These are phyloP conservation scores for Talaromyces proteolyticus DNA, from an alignment of 495 filamentous ascomycete genomes.

Conservation along the genomic window DNA sequence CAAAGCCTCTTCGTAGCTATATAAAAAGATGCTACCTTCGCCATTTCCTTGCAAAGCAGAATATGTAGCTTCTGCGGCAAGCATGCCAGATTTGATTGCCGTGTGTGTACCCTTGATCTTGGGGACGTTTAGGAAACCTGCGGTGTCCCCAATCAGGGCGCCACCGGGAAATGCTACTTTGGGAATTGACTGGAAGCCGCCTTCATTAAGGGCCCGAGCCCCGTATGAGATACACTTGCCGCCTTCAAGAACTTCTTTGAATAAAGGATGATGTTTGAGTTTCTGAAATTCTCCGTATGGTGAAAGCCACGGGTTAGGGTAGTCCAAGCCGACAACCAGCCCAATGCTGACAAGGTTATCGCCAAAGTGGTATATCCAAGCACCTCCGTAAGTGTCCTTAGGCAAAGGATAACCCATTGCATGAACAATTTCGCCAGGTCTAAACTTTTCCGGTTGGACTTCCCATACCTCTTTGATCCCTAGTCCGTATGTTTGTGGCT, in stretches of 20 bases:
- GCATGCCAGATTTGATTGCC: constrained; percentile 95
- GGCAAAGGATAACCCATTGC: constrained; percentile 92
- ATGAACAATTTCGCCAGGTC: constrained; percentile 78
- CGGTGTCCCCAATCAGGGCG: constrained; percentile 92
- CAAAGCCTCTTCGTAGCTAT: constrained; percentile 89
- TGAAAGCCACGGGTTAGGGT: constrained; percentile 92
- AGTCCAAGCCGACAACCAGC: constrained; percentile 91
- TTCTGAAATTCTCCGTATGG: constrained; percentile 98
- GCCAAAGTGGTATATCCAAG: constrained; percentile 98
- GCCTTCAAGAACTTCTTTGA: constrained; percentile 74
- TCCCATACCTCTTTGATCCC: constrained; percentile 98
- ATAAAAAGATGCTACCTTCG: constrained; percentile 77
- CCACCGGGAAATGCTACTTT: constrained; percentile 95
- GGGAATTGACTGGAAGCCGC: constrained; percentile 95
- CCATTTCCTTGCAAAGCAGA: constrained; percentile 57
- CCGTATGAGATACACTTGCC: constrained; percentile 98
- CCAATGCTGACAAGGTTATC: constrained; percentile 95
- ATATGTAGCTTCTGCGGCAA: constrained; percentile 87
- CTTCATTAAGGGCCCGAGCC: constrained; percentile 88
- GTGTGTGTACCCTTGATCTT: constrained; percentile 99
- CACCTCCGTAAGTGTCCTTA: constrained; percentile 87
- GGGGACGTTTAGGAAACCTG: constrained; percentile 94
- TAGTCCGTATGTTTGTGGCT: constrained; percentile 91
- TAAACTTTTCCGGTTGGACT: constrained; percentile 86
- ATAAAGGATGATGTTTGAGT: constrained; percentile 94